Evolutionary conservation across 495 filamentous ascomycete species (phyloP).

Genomic region (Schizothecium vesticola): DNA sequence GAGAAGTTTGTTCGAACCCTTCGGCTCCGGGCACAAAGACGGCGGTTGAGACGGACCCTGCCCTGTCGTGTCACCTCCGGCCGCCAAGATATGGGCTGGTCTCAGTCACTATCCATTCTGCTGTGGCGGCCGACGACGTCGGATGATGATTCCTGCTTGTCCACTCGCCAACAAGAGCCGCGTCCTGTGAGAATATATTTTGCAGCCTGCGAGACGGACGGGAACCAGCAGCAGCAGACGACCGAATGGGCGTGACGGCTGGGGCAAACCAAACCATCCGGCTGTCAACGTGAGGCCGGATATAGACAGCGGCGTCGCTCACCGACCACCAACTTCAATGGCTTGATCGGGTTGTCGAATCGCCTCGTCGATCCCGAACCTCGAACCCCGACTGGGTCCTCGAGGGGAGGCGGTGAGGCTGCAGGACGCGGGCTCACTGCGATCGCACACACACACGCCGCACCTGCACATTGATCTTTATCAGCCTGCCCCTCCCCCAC

Average conservation of each 20-base stretch:
- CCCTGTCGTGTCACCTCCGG: not conserved
- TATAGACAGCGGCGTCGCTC: not conserved
- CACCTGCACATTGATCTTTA: not conserved
- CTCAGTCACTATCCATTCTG: not conserved
- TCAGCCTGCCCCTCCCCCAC: not conserved
- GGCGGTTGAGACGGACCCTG: not conserved
- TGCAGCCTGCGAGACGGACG: not conserved
- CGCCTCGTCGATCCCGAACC: constrained; percentile 6
- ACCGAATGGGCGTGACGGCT: not conserved
- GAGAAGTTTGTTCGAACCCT: not conserved
- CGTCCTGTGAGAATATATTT: not conserved
- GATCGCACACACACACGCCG: constrained; percentile 1
- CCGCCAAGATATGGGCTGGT: not conserved
- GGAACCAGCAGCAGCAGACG: not conserved
- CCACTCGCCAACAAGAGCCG: not conserved
- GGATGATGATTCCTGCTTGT: not conserved
- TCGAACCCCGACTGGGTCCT: constrained; percentile 3
- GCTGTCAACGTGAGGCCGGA: not conserved
- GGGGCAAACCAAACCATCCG: not conserved
- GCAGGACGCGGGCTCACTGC: constrained; percentile 10
- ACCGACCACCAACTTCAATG: not conserved
- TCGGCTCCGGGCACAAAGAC: not conserved
- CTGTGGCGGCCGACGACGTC: not conserved
- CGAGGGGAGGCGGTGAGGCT: constrained; percentile 15
- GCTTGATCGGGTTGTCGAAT: constrained; percentile 11